phyloP scores from a whole-genome alignment of 805 yeast species.

The Candida incommunis region DNA sequence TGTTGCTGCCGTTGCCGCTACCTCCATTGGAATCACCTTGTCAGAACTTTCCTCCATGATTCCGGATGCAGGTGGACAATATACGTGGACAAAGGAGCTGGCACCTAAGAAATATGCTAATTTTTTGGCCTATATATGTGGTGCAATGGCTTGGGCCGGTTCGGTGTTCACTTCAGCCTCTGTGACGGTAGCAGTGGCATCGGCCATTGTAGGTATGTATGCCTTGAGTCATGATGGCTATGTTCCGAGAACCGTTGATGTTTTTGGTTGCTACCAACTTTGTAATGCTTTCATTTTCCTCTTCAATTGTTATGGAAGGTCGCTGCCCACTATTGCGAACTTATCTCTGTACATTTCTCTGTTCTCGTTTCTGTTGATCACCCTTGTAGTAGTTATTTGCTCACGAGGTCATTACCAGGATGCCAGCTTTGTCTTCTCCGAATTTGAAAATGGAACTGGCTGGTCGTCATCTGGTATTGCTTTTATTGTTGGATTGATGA shows the following conservation, averaged over 20 bases:
- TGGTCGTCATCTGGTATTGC: conserved; percentile 48
- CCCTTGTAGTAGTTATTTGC: conserved; percentile 37
- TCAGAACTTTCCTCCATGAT: conserved; percentile 27
- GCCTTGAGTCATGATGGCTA: conserved; percentile 25
- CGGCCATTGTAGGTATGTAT: conserved; percentile 37
- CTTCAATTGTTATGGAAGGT: conserved; percentile 11
- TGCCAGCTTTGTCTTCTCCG: conserved; percentile 38
- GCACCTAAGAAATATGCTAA: conserved; percentile 24
- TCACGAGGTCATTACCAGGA: conserved; percentile 38
- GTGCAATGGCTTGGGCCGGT: conserved; percentile 51
- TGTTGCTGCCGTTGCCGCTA: conserved; percentile 29
- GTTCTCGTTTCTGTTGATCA: conserved; percentile 37
- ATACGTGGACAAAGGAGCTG: conserved; percentile 43
- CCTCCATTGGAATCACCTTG: conserved; percentile 34
- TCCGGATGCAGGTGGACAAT: conserved; percentile 61
- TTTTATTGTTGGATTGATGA: conserved; percentile 54
- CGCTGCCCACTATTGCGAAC: conserved; percentile 37
- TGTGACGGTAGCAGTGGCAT: conserved; percentile 39
- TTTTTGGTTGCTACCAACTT: conserved; percentile 16
- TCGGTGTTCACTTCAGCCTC: conserved; percentile 49
- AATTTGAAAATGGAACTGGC: conserved; percentile 43
- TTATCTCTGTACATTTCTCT: conserved; percentile 39
- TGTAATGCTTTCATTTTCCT: conserved; percentile 11
- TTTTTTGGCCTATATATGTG: conserved; percentile 43
- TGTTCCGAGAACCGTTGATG: conserved; percentile 17